These are phyloP conservation scores for Pneumocystis carinii DNA, from an alignment of 1,139 yeast genomes.

Conservation along the genomic window DNA sequence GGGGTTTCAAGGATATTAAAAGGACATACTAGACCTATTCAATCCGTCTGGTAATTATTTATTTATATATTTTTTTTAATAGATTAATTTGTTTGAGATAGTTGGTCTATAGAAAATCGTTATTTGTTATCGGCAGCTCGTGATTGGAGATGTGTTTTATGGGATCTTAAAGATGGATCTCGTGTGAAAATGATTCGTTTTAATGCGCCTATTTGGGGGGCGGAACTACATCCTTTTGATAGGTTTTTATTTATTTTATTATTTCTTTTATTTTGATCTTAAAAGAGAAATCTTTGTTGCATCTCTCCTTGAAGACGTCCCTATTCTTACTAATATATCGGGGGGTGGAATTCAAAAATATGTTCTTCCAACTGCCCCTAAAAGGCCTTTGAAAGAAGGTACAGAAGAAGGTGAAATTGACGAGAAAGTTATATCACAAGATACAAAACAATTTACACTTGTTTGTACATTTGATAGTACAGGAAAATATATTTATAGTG, in stretches of 20 bases:
- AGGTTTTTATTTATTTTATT: slow-evolving; percentile 21
- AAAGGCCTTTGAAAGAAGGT: slow-evolving; percentile 16
- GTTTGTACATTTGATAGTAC: slow-evolving; percentile 28
- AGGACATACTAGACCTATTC: slow-evolving; percentile 61
- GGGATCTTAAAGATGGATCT: slow-evolving; percentile 49
- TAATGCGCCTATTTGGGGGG: slow-evolving; percentile 62
- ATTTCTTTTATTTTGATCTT: background rate
- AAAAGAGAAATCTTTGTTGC: slow-evolving; percentile 42
- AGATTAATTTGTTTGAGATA: slow-evolving; percentile 1
- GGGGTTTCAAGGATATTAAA: slow-evolving; percentile 39
- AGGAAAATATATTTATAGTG: slow-evolving; percentile 46
- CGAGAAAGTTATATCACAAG: slow-evolving; percentile 14
- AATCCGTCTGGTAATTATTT: slow-evolving; percentile 34
- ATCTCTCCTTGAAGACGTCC: slow-evolving; percentile 26
- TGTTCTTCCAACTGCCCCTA: slow-evolving; percentile 19
- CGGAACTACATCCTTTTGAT: slow-evolving; percentile 40
- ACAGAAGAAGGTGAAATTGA: slow-evolving; percentile 18
- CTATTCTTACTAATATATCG: slow-evolving; percentile 21
- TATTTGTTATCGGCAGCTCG: slow-evolving; percentile 60
- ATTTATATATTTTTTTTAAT: background rate
- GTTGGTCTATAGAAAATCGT: slow-evolving; percentile 67
- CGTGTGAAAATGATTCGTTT: slow-evolving; percentile 37
- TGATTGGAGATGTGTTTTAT: slow-evolving; percentile 69
- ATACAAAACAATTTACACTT: slow-evolving; percentile 24
- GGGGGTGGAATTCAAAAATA: slow-evolving; percentile 17